Conservation (phyloP, 2,329 filamentous ascomycete genomes). For the Mycosphaerella arachidis region DNA sequence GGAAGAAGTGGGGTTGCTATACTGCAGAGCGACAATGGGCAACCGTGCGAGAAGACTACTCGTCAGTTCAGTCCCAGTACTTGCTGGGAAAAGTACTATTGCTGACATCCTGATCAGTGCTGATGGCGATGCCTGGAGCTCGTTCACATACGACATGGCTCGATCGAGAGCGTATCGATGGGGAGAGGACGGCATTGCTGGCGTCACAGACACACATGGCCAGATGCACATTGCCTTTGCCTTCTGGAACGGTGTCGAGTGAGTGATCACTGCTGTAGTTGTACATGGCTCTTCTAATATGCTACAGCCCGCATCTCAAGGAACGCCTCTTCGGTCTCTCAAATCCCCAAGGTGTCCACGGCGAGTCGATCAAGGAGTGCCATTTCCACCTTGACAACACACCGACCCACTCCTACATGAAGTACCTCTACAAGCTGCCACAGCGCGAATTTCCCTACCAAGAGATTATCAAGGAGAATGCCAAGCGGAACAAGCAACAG, state of each 20-base stretch:
- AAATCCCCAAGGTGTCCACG: constrained; percentile 95
- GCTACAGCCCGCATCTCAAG: constrained; percentile 76
- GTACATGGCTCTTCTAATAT: constrained; percentile 36
- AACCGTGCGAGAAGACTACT: constrained; percentile 73
- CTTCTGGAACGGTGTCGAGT: constrained; percentile 99
- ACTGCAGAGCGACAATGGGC: constrained; percentile 94
- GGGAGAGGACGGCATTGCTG: constrained; percentile 96
- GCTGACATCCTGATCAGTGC: constrained; percentile 51
- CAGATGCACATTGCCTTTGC: constrained; percentile 89
- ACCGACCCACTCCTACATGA: constrained; percentile 95
- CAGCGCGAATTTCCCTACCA: constrained; percentile 90
- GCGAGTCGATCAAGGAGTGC: constrained; percentile 92
- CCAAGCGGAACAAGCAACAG: constrained; percentile 67
- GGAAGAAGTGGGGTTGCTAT: constrained; percentile 98
- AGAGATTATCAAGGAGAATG: constrained; percentile 80
- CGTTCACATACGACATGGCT: constrained; percentile 91
- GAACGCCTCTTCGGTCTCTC: constrained; percentile 92
- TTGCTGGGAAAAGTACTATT: not conserved
- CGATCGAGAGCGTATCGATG: constrained; percentile 85
- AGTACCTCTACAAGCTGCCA: constrained; percentile 95
- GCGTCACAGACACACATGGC: constrained; percentile 89
- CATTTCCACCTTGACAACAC: constrained; percentile 97
- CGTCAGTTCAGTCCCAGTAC: constrained; percentile 43
- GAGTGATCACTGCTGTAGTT: constrained; percentile 29
- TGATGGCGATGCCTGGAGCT: constrained; percentile 89